Evolutionary conservation across 139 green algal species (phyloP), one percentile per base, ranked within the genome.

Genomic region (Parachlorella kessleri): DNA sequence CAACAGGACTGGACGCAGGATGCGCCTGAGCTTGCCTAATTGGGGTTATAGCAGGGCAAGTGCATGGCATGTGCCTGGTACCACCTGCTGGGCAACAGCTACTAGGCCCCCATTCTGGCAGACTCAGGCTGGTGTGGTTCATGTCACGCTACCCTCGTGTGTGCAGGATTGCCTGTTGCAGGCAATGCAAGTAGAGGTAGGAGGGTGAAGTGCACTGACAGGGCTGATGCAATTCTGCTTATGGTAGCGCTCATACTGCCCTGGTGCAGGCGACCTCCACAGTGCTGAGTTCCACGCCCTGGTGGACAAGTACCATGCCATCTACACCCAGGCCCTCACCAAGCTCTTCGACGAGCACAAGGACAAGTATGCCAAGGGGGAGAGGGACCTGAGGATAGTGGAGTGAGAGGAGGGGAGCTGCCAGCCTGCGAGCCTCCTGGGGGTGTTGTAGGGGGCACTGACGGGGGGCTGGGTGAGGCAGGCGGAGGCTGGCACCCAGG

Each of bases 271-370:
- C 7, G 39, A 71, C 24, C 38, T 69, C 38, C 10, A 59, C 18
- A 33, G 37, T 4, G 68, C 67, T 3, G 81, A 68, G 40, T 88
- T 85, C 33, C 33, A 81, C 2, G 76, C 79, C 5, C 48, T 75
- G 32, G 72, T 88, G 1, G 78, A 89, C 40, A 65, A 55, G 53
- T 75, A 83, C 41, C 80, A 91, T 40, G 72, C 36, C 1, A 32
- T 23, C 36, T 91, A 87, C 77, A 42, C 70, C 1, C 59, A 37
- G 7, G 80, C 70, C 1, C 55, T 90, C 26, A 35, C 42, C 24
- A 5, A 77, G 37, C 76, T 92, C 66, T 92, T 80, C 70, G 77
- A 85, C 7, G 53, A 77, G 10, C 48, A 83, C 77, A 70, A n/a
- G 33, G 30, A 81, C 10, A 69, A 69, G 42, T 75, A 36, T 48